These are phyloP conservation scores for Ophiocordyceps camponoti-floridani DNA, from an alignment of 2,329 filamentous ascomycete species.

Conservation along the genomic window DNA sequence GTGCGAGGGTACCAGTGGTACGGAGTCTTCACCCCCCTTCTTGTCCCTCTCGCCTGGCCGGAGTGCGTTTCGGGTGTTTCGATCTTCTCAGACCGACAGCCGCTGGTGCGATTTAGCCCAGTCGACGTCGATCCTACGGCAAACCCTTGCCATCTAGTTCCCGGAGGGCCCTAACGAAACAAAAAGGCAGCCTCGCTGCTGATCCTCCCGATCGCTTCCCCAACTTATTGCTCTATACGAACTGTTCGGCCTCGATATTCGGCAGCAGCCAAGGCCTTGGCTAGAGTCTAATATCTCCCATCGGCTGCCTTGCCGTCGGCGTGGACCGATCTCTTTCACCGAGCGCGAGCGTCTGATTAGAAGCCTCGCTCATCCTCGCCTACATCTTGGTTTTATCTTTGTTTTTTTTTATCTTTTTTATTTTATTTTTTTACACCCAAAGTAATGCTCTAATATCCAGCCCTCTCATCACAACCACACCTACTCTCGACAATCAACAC, in stretches of 20 bases:
- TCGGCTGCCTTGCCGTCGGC: not conserved
- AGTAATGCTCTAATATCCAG: not conserved
- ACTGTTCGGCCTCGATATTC: not conserved
- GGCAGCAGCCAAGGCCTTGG: not conserved
- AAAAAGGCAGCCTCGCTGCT: not conserved
- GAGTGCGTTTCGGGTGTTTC: conserved; percentile 7
- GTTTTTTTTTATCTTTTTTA: not conserved
- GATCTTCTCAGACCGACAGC: conserved; percentile 4
- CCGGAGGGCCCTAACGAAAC: not conserved
- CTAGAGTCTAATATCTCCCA: not conserved
- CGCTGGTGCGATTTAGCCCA: conserved; percentile 5
- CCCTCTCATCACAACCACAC: not conserved
- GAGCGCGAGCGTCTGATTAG: no score
- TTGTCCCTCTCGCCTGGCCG: conserved; percentile 1
- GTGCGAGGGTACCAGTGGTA: conserved; percentile 2
- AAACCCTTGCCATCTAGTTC: conserved; percentile 2
- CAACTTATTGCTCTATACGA: not conserved
- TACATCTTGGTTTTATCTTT: not conserved
- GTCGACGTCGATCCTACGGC: conserved; percentile 3
- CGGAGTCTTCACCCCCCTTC: conserved; percentile 1
- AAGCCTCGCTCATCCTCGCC: not conserved
- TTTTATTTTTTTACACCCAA: not conserved
- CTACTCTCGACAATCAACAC: not conserved
- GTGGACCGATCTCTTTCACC: no score
- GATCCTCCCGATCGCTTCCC: not conserved